phyloP scores from a whole-genome alignment of 371 early-diverging fungal species.

The Circinella umbellata region DNA sequence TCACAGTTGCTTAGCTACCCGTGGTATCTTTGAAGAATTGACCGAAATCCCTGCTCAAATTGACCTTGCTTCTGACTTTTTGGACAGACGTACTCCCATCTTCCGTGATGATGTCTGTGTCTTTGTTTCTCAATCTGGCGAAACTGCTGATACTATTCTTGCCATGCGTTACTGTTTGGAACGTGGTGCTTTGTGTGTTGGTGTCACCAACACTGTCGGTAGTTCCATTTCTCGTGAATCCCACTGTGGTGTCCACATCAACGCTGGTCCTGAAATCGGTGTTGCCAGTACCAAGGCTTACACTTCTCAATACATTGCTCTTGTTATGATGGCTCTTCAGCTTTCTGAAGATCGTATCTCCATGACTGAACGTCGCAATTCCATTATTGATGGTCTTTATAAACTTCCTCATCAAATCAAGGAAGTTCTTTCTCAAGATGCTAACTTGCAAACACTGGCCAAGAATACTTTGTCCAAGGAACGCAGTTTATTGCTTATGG shows the following conservation, averaged over 20 bases:
- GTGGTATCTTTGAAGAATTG: constrained; percentile 97
- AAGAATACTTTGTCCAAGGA: constrained; percentile 78
- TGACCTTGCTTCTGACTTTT: constrained; percentile 96
- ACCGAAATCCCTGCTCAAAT: constrained; percentile 92
- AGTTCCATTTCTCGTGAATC: constrained; percentile 96
- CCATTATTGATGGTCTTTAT: constrained; percentile 93
- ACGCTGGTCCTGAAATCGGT: constrained; percentile 99
- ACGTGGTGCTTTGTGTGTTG: constrained; percentile 96
- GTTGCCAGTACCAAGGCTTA: constrained; percentile 99
- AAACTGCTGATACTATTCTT: constrained; percentile 98
- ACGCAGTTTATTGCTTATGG: constrained; percentile 91
- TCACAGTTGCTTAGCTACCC: constrained; percentile 93
- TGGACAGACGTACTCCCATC: constrained; percentile 94
- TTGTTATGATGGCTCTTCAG: constrained; percentile 96
- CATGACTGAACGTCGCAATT: constrained; percentile 82
- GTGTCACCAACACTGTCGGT: constrained; percentile 98
- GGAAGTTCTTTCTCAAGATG: constrained; percentile 84
- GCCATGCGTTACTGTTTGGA: constrained; percentile 97
- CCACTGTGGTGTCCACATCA: constrained; percentile 98
- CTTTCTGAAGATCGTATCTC: constrained; percentile 89
- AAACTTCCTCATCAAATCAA: constrained; percentile 91
- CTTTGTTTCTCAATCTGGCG: constrained; percentile 98
- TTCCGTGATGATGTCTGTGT: constrained; percentile 98
- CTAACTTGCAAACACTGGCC: constrained; percentile 80
- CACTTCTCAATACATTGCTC: constrained; percentile 97